Evolutionary conservation across 1,139 yeast genomes (phyloP).

Genomic region (Magnusiomyces suaveolens): DNA sequence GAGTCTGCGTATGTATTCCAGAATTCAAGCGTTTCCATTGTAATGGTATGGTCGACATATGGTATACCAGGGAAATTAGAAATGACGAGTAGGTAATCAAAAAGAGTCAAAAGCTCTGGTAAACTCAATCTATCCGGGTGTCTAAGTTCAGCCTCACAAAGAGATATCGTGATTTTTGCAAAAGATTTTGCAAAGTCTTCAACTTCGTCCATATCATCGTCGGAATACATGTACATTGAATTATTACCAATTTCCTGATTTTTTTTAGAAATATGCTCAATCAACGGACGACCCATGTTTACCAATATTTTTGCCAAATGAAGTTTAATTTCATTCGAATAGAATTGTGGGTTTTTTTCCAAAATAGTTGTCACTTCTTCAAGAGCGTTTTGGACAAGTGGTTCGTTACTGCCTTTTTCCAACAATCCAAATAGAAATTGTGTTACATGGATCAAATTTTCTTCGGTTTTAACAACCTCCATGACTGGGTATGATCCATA

Average conservation of each 20-base stretch:
- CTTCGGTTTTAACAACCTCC: background rate
- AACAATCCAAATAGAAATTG: constrained; percentile 5
- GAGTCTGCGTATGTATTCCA: constrained; percentile 73
- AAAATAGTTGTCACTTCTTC: constrained; percentile 10
- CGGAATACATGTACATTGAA: constrained; percentile 4
- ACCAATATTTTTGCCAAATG: constrained; percentile 7
- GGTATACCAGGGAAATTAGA: constrained; percentile 56
- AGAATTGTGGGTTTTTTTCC: constrained; percentile 8
- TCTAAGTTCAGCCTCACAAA: constrained; percentile 9
- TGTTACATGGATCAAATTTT: constrained; percentile 4
- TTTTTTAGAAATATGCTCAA: constrained; percentile 6
- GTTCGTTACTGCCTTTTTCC: constrained; percentile 5
- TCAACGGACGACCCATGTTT: constrained; percentile 10
- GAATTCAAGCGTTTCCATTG: constrained; percentile 60
- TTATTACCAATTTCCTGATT: constrained; percentile 2
- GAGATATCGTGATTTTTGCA: constrained; percentile 9
- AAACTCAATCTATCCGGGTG: constrained; percentile 4
- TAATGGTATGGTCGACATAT: constrained; percentile 55
- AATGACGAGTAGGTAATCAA: constrained; percentile 39
- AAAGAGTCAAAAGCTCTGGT: constrained; percentile 13
- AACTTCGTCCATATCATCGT: constrained; percentile 12
- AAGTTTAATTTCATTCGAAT: background rate
- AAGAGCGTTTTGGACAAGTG: constrained; percentile 4
- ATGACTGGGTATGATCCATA: constrained; percentile 3
- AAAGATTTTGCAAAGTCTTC: constrained; percentile 13